Base-by-base conservation (phyloP, 805 yeast genomes). In the Wickerhamomyces chambardii region DNA sequence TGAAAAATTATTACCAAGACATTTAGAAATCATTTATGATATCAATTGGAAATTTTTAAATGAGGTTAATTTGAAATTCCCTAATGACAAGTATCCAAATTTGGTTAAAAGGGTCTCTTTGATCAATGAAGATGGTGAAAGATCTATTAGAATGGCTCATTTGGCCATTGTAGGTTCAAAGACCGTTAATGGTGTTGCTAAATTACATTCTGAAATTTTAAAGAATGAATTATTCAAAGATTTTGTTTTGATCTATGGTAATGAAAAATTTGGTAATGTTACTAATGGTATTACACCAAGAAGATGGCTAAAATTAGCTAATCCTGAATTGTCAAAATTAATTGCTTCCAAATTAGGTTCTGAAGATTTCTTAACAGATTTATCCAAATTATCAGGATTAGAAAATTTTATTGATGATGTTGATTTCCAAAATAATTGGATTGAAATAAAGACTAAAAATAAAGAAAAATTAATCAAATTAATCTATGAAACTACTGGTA, bases 281-380 rank as follows among this genome's bases (percentile, higher is more conserved):
- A 87, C 97, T 33, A 87, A 87, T 58, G 97, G 97, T 63, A 78
- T 87, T 53, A 87, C 97, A 3, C 96, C 96, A 48, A 78, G 97
- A 70, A 79, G 97, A 63, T 87, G 97, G 97, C 72, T 87, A 55
- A 79, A 77, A 56, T 95, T 87, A 63, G 95, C 96, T 34, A 89
- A 87, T 59, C 96, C 97, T 10, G 68, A 66, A 45, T 67, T 87
- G 48, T 72, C 92, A 15, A 64, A 61, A n/a, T 68, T 87, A 46
- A 89, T 89, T 53, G 70, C 84, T 30, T 69, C 75, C 34, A 77
- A 76, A 47, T 66, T 86, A 35, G 79, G 86, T 19, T 75, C 79
- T 40, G 80, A 79, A 52, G 74, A 72, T 17, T 87, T 65, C 56
- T 64, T 87, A 57, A 74, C 75, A 44, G 73, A 84, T 49, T 73